These are phyloP conservation scores for Penicillium salamii DNA, from an alignment of 495 filamentous ascomycete species.

Conservation along the genomic window DNA sequence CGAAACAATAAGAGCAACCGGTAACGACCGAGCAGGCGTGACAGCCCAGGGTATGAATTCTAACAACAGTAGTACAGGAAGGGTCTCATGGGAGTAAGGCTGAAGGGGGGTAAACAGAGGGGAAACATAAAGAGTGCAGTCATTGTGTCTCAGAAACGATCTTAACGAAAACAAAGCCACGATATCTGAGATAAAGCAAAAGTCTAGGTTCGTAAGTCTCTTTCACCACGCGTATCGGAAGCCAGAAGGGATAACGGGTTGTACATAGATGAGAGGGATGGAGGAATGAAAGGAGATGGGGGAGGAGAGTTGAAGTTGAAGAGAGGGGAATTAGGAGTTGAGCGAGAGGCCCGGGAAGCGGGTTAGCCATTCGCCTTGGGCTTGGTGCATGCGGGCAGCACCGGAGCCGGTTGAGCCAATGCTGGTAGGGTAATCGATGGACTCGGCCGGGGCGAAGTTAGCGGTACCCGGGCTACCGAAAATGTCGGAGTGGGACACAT, in stretches of 20 bases:
- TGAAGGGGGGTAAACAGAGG: neutral
- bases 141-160: neutral
- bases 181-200: slow-evolving; percentile 1
- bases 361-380: slow-evolving; percentile 42
- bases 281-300: neutral
- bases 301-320: neutral
- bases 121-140: neutral
- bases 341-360: slow-evolving; percentile 53
- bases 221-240: neutral
- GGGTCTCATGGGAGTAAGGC: neutral
- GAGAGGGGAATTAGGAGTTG: slow-evolving; percentile 31
- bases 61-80: slow-evolving; percentile 11
- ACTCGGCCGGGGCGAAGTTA: slow-evolving; percentile 33
- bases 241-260: slow-evolving; percentile 1
- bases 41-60: slow-evolving; percentile 12
- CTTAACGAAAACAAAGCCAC: neutral
- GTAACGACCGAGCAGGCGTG: slow-evolving; percentile 6
- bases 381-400: slow-evolving; percentile 34
- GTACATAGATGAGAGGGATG: slow-evolving; percentile 12
- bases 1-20: neutral
- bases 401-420: slow-evolving; percentile 23
- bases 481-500: slow-evolving; percentile 29
- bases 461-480: slow-evolving; percentile 34
- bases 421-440: slow-evolving; percentile 31
- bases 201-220: slow-evolving; percentile 10